These are phyloP conservation scores for Salix koriyanagi DNA, from an alignment of 345 rosid species.

Conservation along the genomic window DNA sequence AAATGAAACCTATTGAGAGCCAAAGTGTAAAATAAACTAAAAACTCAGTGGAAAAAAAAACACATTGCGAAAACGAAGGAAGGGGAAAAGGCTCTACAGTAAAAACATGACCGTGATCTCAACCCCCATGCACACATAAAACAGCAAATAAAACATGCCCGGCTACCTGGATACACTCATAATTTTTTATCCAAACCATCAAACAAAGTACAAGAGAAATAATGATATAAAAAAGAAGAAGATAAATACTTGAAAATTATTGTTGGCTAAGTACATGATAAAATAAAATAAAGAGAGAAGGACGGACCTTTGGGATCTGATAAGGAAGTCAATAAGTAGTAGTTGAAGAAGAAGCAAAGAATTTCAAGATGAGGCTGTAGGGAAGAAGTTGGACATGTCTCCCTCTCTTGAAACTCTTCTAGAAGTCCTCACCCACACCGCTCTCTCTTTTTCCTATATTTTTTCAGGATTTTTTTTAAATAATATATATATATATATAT, in stretches of 20 bases:
- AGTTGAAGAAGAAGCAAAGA: conserved; percentile 25
- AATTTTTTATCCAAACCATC: not conserved
- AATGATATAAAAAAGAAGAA: not conserved
- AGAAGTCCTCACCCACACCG: not conserved
- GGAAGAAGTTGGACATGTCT: conserved; percentile 47
- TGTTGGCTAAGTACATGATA: not conserved
- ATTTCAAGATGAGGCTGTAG: conserved; percentile 26
- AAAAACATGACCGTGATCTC: too few relatives aligned
- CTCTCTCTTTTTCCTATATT: not conserved
- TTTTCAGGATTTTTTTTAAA: too few relatives aligned
- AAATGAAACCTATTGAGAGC: not conserved
- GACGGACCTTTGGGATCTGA: conserved; percentile 29
- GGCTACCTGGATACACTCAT: conserved; percentile 1
- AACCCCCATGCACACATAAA: conserved; percentile 23
- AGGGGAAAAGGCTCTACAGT: not conserved
- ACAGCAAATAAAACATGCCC: conserved; percentile 16
- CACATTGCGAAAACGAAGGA: not conserved
- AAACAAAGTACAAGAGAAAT: not conserved
- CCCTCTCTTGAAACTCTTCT: conserved; percentile 35
- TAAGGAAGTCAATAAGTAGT: not conserved
- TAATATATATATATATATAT: too few relatives aligned
- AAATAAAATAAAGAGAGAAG: not conserved
- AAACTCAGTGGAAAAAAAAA: not conserved
- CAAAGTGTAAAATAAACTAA: not conserved
- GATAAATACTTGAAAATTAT: too few relatives aligned